phyloP scores from a whole-genome alignment of 371 early-diverging fungal species.

The Apophysomyces elegans region DNA sequence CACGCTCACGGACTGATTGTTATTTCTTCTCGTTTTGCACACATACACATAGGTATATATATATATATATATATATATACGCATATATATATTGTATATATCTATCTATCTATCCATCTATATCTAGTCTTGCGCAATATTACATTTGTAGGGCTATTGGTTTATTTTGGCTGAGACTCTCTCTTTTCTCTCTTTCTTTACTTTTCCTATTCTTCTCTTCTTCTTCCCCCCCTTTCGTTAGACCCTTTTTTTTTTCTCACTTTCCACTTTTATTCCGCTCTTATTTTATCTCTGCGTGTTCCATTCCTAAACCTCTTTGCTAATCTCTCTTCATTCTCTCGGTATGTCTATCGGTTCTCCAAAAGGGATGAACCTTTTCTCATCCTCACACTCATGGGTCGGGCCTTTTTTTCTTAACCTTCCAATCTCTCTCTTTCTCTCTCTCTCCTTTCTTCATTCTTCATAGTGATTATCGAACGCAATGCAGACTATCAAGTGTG shows the following conservation, averaged over 20 bases:
- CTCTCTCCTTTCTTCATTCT: conserved; percentile 4
- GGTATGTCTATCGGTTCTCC: not conserved
- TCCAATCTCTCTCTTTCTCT: not conserved
- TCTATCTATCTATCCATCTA: no score
- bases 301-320: not conserved
- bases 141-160: no score
- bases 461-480: conserved; percentile 1
- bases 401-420: no score
- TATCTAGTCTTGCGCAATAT: not conserved
- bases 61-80: not conserved
- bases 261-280: not conserved
- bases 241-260: conserved; percentile 1
- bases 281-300: conserved; percentile 1
- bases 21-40: not conserved
- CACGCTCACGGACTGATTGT: no score
- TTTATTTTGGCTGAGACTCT: no score
- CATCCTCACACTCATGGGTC: no score
- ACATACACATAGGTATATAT: not conserved
- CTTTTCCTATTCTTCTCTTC: not conserved
- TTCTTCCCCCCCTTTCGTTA: conserved; percentile 2
- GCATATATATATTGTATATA: no score
- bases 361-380: not conserved
- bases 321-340: not conserved
- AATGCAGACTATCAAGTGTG: conserved; percentile 92
- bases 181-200: no score